Base-by-base conservation (phyloP, 2,329 filamentous ascomycete genomes). In the Pyrenophora teres region DNA sequence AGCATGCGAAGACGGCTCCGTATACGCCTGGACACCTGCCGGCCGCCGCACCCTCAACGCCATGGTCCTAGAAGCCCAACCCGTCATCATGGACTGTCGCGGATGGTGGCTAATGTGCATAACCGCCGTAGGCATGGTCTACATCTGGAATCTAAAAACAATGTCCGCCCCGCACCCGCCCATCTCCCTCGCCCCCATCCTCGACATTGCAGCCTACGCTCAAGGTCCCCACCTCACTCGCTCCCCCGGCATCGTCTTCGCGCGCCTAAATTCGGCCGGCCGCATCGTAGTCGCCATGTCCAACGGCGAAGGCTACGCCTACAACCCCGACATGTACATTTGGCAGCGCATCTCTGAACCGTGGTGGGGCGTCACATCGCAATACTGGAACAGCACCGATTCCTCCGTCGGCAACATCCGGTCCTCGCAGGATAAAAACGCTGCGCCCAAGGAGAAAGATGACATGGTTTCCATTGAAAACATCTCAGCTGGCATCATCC, bases 351-450 rank as follows among this genome's bases (percentile, higher is more conserved):
- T 99, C n/a, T 96, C 92, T 2, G 95, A 99, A 71, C 84, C 90
- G 2, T 99, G 94, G 94, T 99, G 94, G 92, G 93, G 93, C 0
- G 92, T 97, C 0, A 92, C 92, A 15, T 96, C 90, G 63, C 94
- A 99, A 71, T 99, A 99, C 73, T 99, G 94, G 95, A 97, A 99
- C 74, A 95, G 92, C 0, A 96, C 92, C 46, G 94, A 97, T 67
- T 92, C 91, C 1, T 92, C 92, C 0, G 86, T 96, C 46, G 87
- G 89, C 40, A 89, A 92, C 43, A 76, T 96, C 32, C 87, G 91
- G 59, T 86, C 89, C 2, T 87, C 86, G 1, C 52, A 59, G 32
- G 63, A 69, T 30, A 64, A 65, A 19, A 46, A 46, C 23, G 51
- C 59, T 2, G 49, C 57, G 6, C 54, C 60, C 1, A 74, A 69